Evolutionary conservation across 2,329 filamentous ascomycete genomes (phyloP).

Genomic region (Biscogniauxia marginata): DNA sequence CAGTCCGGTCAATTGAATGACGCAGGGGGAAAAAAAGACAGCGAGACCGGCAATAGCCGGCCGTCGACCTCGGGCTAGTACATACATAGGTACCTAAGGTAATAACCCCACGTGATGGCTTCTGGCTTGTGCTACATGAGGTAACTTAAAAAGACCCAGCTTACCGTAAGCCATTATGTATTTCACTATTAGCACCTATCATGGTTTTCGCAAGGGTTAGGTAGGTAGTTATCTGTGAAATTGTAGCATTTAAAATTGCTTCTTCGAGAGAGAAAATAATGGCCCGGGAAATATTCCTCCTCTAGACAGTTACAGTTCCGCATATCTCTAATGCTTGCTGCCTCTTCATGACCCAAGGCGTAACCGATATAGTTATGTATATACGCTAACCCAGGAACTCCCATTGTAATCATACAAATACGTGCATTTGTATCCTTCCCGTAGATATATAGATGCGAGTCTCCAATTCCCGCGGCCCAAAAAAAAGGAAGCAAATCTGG

Average conservation of each 20-base stretch:
- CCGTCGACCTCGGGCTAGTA: constrained; percentile 18
- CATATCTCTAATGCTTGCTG: not conserved
- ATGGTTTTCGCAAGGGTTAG: no score
- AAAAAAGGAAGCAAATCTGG: not conserved
- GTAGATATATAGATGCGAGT: not conserved
- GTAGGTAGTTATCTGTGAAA: no score
- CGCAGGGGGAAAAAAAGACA: constrained; percentile 26
- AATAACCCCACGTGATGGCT: constrained; percentile 18
- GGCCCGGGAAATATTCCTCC: no score
- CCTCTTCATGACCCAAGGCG: not conserved
- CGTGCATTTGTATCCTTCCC: not conserved
- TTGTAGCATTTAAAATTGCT: no score
- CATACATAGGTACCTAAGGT: no score
- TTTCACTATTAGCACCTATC: no score
- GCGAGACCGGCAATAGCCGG: constrained; percentile 34
- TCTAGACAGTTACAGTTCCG: no score
- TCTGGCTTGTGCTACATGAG: no score
- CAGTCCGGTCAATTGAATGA: constrained; percentile 23
- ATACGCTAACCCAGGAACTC: constrained; percentile 5
- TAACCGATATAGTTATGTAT: constrained; percentile 6
- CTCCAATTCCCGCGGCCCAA: not conserved
- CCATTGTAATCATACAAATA: constrained; percentile 1
- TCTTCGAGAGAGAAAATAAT: no score
- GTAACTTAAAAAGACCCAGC: no score
- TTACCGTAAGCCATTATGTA: no score